Base-by-base conservation (phyloP, 163 green algal genomes). In the Prototheca wickerhamii region DNA sequence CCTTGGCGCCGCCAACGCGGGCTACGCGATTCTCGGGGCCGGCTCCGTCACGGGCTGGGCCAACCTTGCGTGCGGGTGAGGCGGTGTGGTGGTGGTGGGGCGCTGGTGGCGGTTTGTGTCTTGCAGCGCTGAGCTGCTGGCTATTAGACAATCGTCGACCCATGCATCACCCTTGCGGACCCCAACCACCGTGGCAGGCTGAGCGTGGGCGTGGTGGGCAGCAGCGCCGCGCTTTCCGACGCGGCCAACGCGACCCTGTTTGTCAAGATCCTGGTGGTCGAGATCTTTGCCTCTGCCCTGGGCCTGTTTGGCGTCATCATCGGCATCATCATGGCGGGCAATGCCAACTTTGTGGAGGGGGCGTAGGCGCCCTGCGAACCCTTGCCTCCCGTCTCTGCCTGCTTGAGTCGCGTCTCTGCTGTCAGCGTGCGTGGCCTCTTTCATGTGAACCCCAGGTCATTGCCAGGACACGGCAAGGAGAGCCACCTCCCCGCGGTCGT, bases 221-320 rank as follows among this genome's bases (percentile, higher is more conserved):
- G 86, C 83, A 89, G 78, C 50, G 95, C 89, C 35, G 94, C 94
- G 1, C 77, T 99, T 23, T 93, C 91, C 7, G 94, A 99, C 72
- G 94, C 94, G 0, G 89, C 95, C 53, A 98, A 99, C 75, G 84
- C 84, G 7, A 94, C 92, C 1, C 79, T 99, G 4, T 99, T 99
- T 77, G 94, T 99, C 0, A 99, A 99, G 78, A 99, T 99, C 68
- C 81, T 99, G 23, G 91, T 99, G 25, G 90, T 99, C 59, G 94
- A 99, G 80, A 99, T 99, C 68, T 99, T 99, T 79, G 94, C 91
- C 34, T 89, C 78, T 26, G 87, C 86, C 12, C 70, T 93, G 32
- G 85, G 82, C 5, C 65, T 89, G 26, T 89, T 80, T 70, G 89
- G 93, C 7, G 92, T 98, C 26, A 98, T 98, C 63, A 86, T 96